phyloP scores from a whole-genome alignment of 768 basidiomycete genomes.

The Kwoniella newhampshirensis region DNA sequence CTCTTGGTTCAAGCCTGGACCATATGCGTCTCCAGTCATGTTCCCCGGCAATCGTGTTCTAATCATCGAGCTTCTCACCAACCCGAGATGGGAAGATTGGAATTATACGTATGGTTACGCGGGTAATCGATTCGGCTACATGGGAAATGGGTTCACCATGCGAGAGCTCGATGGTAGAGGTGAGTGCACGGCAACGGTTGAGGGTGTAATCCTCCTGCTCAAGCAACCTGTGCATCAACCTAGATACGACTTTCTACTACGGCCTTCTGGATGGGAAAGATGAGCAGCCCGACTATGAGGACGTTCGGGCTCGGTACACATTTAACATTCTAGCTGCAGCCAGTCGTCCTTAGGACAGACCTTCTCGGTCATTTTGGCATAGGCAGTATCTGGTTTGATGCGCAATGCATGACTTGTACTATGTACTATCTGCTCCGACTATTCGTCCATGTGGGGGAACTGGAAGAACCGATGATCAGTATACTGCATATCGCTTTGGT shows the following conservation, averaged over 20 bases:
- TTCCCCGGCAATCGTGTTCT: conserved; percentile 27
- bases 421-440: too few species aligned
- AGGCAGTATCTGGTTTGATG: too few species aligned
- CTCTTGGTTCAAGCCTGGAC: conserved; percentile 35
- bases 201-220: not conserved
- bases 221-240: not conserved
- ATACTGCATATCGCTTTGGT: too few species aligned
- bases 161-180: conserved; percentile 28
- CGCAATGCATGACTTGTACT: too few species aligned
- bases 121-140: conserved; percentile 27
- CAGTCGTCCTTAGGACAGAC: too few species aligned
- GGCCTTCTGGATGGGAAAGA: conserved; percentile 2
- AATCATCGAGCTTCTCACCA: conserved; percentile 19
- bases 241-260: conserved; percentile 6
- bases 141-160: conserved; percentile 32
- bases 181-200: not conserved
- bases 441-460: not conserved
- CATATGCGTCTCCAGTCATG: conserved; percentile 22
- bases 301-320: not conserved
- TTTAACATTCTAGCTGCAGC: not conserved
- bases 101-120: conserved; percentile 15
- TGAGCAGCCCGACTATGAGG: conserved; percentile 3
- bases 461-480: too few species aligned
- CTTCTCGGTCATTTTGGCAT: too few species aligned
- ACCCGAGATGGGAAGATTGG: conserved; percentile 33